A percentile compares a stretch with the other conserved stretches of the same genome.
Evolutionary conservation across 202 grass and related monocot species (phyloP).

Genomic region (Tripidium arundinaceum): DNA sequence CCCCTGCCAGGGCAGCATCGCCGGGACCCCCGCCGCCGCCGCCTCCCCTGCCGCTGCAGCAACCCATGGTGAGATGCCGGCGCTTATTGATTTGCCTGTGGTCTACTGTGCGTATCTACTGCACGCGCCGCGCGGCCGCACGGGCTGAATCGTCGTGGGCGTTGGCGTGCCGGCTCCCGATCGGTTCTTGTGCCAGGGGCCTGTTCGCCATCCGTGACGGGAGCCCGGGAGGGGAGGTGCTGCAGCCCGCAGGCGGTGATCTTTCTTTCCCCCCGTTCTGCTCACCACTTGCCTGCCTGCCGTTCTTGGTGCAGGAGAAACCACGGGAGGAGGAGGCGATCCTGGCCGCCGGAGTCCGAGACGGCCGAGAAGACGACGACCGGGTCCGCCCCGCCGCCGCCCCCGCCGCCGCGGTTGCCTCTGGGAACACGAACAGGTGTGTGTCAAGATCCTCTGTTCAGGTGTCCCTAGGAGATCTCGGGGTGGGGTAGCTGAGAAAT

Average conservation of each 20-base stretch:
- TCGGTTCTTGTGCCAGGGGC: background rate
- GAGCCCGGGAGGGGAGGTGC: background rate
- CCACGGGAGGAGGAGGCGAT: background rate
- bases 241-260: background rate
- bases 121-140: background rate
- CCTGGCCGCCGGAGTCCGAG: background rate
- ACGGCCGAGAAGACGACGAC: background rate
- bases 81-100: too few relatives aligned
- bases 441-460: background rate
- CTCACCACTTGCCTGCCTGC: background rate
- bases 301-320: constrained; percentile 12
- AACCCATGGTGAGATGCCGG: constrained; percentile 11
- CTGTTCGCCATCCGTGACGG: background rate
- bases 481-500: background rate
- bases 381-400: background rate
- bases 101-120: background rate
- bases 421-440: constrained; percentile 3
- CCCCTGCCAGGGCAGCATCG: background rate
- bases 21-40: background rate
- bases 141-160: too few relatives aligned
- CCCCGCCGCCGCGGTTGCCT: background rate
- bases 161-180: background rate
- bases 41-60: background rate
- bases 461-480: background rate
- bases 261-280: background rate